Evolutionary conservation across 495 filamentous ascomycete species (phyloP).

Genomic region (Talaromyces borbonicus): DNA sequence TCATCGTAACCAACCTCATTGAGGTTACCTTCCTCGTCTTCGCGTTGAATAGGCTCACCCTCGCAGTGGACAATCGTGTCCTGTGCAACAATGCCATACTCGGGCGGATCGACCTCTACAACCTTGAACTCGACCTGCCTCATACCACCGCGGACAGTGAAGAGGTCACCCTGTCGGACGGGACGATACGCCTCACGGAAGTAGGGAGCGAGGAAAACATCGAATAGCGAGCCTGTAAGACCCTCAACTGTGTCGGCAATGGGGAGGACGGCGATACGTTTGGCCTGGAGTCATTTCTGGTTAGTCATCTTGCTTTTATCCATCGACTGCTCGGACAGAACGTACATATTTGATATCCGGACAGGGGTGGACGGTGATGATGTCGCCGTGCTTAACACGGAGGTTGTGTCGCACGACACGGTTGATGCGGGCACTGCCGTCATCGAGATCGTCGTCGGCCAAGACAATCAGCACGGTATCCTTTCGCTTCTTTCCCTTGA

Average conservation of each 20-base stretch:
- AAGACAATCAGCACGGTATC: constrained; percentile 96
- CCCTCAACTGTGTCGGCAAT: constrained; percentile 98
- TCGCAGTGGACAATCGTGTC: constrained; percentile 99
- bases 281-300: constrained; percentile 51
- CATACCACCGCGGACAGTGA: constrained; percentile 96
- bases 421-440: constrained; percentile 93
- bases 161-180: constrained; percentile 90
- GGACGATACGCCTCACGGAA: constrained; percentile 98
- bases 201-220: constrained; percentile 98
- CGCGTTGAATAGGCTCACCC: constrained; percentile 95
- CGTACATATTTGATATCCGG: constrained; percentile 99
- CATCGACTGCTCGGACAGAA: constrained; percentile 6
- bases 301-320: constrained; percentile 12
- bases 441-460: constrained; percentile 95
- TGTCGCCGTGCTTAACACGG: constrained; percentile 94
- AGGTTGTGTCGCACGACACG: constrained; percentile 97
- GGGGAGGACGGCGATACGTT: constrained; percentile 96
- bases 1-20: constrained; percentile 99
- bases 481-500: constrained; percentile 99
- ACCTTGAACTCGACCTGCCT: constrained; percentile 99
- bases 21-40: constrained; percentile 97
- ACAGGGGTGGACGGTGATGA: constrained; percentile 95
- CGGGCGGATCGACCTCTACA: constrained; percentile 94
- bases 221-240: constrained; percentile 92
- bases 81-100: constrained; percentile 96